Evolutionary conservation across 139 green algal species (phyloP).

Genomic region (Picochlorum costavermella): DNA sequence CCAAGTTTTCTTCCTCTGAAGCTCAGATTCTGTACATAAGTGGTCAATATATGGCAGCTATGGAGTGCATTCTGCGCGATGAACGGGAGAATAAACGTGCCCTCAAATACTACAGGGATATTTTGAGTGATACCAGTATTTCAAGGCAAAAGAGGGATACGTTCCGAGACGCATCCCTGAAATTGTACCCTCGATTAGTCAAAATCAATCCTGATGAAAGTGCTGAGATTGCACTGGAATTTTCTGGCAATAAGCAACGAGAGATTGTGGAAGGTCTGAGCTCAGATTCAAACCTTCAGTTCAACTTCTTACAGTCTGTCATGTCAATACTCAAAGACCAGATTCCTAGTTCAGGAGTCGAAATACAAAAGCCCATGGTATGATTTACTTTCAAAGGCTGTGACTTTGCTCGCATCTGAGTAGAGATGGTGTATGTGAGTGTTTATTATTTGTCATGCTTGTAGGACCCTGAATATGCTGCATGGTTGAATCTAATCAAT

Average conservation of each 20-base stretch:
- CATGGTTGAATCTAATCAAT: slow-evolving; percentile 2
- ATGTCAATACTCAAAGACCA: neutral
- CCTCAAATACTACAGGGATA: slow-evolving; percentile 33
- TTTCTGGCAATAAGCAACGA: slow-evolving; percentile 27
- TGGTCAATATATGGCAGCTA: slow-evolving; percentile 16
- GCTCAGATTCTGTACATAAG: slow-evolving; percentile 19
- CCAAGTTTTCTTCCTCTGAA: slow-evolving; percentile 28
- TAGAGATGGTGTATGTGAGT: neutral
- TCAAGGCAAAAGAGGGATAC: neutral
- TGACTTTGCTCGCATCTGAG: neutral
- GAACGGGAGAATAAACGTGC: slow-evolving; percentile 2
- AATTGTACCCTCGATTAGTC: slow-evolving; percentile 8
- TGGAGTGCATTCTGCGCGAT: slow-evolving; percentile 21
- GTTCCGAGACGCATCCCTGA: slow-evolving; percentile 1
- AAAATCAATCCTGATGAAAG: slow-evolving; percentile 3
- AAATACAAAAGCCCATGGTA: neutral
- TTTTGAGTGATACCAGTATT: slow-evolving; percentile 11
- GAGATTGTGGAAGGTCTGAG: slow-evolving; percentile 17
- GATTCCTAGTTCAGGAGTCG: neutral
- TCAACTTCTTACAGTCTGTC: slow-evolving; percentile 16
- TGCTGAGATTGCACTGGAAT: slow-evolving; percentile 24
- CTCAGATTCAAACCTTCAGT: slow-evolving; percentile 29
- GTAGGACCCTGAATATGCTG: neutral
- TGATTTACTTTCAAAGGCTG: neutral
- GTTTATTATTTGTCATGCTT: slow-evolving; percentile 7